Percentiles rank a stretch among this genome's conserved stretches.
Evolutionary conservation across 2,329 filamentous ascomycete species (phyloP).

Genomic region (Mollisia scopiformis): DNA sequence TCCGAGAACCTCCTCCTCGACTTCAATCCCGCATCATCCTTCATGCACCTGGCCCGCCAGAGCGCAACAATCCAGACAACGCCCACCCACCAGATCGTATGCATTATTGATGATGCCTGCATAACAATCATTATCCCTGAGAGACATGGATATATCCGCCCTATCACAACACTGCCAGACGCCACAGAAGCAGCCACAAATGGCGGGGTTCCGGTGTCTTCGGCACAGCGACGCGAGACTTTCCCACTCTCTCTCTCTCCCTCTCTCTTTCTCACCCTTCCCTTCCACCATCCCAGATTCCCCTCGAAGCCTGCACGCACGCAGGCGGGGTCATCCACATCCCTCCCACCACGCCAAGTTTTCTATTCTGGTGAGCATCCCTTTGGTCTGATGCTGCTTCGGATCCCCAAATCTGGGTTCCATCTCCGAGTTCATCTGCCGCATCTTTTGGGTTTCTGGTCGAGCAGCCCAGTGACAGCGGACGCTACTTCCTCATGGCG

Average conservation of each 20-base stretch:
- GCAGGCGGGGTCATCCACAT: neutral
- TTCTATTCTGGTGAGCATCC: neutral
- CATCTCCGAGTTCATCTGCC: neutral
- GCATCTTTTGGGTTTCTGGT: neutral
- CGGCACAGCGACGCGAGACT: neutral
- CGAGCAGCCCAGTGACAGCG: neutral
- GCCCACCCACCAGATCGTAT: neutral
- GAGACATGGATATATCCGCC: too few species aligned
- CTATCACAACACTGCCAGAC: neutral
- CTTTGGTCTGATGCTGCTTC: neutral
- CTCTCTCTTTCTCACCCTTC: neutral
- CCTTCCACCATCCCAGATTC: too few species aligned
- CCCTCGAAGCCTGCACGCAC: neutral
- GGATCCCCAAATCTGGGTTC: neutral
- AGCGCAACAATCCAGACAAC: neutral
- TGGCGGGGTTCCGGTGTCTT: neutral
- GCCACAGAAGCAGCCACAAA: neutral
- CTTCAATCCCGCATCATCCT: neutral
- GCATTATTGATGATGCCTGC: neutral
- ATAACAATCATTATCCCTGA: neutral
- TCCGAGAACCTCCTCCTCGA: neutral
- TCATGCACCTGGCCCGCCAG: neutral
- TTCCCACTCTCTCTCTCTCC: neutral
- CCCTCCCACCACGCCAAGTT: neutral
- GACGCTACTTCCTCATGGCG: neutral